Conservation (phyloP, 139 green algal species). For the Gonium pectorale region DNA sequence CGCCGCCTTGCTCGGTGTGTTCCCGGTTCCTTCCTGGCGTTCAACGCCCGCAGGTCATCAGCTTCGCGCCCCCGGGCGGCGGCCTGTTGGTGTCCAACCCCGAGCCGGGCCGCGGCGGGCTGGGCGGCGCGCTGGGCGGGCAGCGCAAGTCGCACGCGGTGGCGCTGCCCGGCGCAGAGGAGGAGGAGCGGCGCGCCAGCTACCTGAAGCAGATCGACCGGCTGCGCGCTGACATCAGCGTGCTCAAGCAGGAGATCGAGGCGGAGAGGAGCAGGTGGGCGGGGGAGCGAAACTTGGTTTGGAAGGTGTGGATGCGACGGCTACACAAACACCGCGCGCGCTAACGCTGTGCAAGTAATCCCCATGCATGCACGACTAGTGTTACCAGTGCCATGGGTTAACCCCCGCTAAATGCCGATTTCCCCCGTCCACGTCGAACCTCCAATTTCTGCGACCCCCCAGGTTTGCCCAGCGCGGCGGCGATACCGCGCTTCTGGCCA, state of each 20-base stretch:
- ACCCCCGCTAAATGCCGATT: too few relatives aligned
- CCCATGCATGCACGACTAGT: too few relatives aligned
- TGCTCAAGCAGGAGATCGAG: slow-evolving; percentile 61
- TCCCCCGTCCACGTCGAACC: too few relatives aligned
- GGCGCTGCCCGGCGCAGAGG: slow-evolving; percentile 30
- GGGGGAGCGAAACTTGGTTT: slow-evolving; percentile 3
- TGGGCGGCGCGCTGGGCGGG: background rate
- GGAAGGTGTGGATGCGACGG: too few relatives aligned
- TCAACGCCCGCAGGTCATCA: slow-evolving; percentile 40
- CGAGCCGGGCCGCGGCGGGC: background rate
- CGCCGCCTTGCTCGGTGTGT: too few relatives aligned
- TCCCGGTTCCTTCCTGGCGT: too few relatives aligned
- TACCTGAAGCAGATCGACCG: slow-evolving; percentile 55
- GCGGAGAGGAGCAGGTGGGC: slow-evolving; percentile 52
- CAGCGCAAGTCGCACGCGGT: background rate
- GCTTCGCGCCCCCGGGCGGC: slow-evolving; percentile 50
- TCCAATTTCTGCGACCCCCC: too few relatives aligned
- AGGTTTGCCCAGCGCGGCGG: slow-evolving; percentile 48
- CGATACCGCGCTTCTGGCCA: slow-evolving; percentile 54
- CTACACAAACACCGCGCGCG: too few relatives aligned
- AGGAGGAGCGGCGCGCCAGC: slow-evolving; percentile 50
- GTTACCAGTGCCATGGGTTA: background rate
- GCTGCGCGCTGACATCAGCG: slow-evolving; percentile 59
- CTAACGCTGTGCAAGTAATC: too few relatives aligned
- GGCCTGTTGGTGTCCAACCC: slow-evolving; percentile 39